These are phyloP conservation scores for Geoglossum glabrum DNA, from an alignment of 495 filamentous ascomycete species.

Conservation along the genomic window DNA sequence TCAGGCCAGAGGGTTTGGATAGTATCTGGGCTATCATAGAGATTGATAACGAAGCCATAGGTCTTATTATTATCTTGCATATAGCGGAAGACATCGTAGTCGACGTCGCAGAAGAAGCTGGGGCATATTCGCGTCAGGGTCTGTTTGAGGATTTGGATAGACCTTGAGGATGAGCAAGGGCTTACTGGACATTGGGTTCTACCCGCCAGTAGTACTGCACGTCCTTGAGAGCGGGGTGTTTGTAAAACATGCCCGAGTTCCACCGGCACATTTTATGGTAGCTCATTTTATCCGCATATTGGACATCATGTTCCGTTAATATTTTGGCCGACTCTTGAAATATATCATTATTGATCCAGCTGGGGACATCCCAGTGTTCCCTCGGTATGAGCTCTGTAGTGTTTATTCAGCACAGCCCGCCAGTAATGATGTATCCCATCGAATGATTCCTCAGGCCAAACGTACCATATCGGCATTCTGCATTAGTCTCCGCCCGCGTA, in stretches of 20 bases:
- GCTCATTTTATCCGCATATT: constrained; percentile 70
- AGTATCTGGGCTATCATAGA: constrained; percentile 75
- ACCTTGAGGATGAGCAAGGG: not conserved
- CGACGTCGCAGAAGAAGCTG: constrained; percentile 87
- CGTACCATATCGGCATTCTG: constrained; percentile 64
- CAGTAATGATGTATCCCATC: not conserved
- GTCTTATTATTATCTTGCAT: constrained; percentile 96
- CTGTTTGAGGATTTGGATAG: not conserved
- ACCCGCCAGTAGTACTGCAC: constrained; percentile 96
- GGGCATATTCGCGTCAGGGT: not conserved
- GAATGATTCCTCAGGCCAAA: not conserved
- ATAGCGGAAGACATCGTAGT: constrained; percentile 97
- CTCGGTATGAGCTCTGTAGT: constrained; percentile 59
- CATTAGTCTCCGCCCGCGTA: constrained; percentile 64
- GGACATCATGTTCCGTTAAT: constrained; percentile 64
- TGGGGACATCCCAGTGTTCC: constrained; percentile 83
- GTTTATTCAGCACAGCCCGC: constrained; percentile 7
- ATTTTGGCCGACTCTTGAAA: constrained; percentile 69
- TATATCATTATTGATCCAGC: constrained; percentile 77
- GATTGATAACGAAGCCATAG: constrained; percentile 96
- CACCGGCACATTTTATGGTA: constrained; percentile 99
- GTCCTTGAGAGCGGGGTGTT: constrained; percentile 69
- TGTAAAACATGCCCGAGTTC: constrained; percentile 97
- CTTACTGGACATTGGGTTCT: constrained; percentile 74
- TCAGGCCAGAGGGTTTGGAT: constrained; percentile 91